phyloP scores from a whole-genome alignment of 1,139 yeast genomes.

The Suhomyces guaymorum region DNA sequence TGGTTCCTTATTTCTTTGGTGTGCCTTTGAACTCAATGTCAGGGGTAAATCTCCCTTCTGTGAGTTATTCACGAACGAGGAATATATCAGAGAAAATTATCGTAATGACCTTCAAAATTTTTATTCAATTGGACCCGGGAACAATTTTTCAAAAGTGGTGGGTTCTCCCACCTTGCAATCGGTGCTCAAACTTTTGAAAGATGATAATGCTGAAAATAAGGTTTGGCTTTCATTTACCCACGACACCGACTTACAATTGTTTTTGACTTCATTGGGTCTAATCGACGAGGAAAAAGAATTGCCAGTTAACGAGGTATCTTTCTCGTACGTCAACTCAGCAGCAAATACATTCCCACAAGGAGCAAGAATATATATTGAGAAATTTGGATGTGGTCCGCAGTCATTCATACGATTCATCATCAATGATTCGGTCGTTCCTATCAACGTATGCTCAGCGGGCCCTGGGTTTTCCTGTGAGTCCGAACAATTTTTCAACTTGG shows the following conservation, averaged over 20 bases:
- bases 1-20: constrained; percentile 39
- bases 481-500: constrained; percentile 37
- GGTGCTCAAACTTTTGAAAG: constrained; percentile 30
- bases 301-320: constrained; percentile 33
- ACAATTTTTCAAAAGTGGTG: constrained; percentile 24
- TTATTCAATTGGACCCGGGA: constrained; percentile 27
- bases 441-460: constrained; percentile 51
- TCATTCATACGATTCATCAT: constrained; percentile 48
- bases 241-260: constrained; percentile 56
- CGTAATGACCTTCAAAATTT: constrained; percentile 44
- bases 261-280: constrained; percentile 53
- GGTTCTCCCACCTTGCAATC: constrained; percentile 37
- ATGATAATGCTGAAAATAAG: constrained; percentile 29
- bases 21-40: constrained; percentile 56
- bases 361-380: constrained; percentile 51
- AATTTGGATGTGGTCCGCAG: constrained; percentile 40
- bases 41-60: constrained; percentile 51
- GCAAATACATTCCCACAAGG: constrained; percentile 59
- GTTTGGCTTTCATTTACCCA: constrained; percentile 56
- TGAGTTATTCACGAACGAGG: constrained; percentile 50
- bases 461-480: constrained; percentile 61
- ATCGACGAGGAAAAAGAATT: constrained; percentile 36
- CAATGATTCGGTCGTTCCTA: constrained; percentile 60
- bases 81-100: constrained; percentile 46
- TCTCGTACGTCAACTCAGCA: constrained; percentile 45